Percentiles rank a stretch among this genome's conserved stretches.
These are phyloP conservation scores for Cadophora sp. DNA, from an alignment of 2,329 filamentous ascomycete species.

Conservation along the genomic window DNA sequence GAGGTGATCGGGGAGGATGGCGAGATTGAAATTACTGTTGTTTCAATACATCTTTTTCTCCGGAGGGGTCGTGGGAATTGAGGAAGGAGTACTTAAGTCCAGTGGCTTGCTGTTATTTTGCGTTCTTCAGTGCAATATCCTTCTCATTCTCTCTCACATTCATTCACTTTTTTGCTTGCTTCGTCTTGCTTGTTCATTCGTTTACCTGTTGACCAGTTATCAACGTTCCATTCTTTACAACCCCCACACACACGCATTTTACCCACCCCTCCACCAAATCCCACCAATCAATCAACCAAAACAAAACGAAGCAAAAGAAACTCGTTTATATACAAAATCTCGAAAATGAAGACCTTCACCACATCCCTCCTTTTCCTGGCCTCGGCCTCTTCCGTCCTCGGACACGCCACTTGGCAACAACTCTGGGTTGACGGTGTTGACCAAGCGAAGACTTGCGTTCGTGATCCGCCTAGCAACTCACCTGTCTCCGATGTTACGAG, in stretches of 20 bases:
- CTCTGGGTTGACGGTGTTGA: slow-evolving; percentile 55
- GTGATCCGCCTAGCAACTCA: slow-evolving; percentile 57
- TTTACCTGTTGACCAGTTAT: slow-evolving; percentile 9
- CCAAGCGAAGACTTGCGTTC: slow-evolving; percentile 54
- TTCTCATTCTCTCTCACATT: slow-evolving; percentile 7
- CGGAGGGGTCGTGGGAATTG: not conserved
- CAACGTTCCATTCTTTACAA: slow-evolving; percentile 4
- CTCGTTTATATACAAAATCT: not conserved
- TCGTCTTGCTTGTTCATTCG: not conserved
- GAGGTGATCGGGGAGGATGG: too few species aligned
- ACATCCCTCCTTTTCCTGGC: slow-evolving; percentile 31
- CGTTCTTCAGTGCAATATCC: not conserved
- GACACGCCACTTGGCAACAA: slow-evolving; percentile 51
- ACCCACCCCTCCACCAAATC: too few species aligned
- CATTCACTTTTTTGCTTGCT: not conserved
- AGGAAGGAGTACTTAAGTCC: not conserved
- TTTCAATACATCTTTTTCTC: not conserved
- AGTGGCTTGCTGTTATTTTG: too few species aligned
- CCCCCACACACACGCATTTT: not conserved
- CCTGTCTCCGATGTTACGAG: slow-evolving; percentile 57
- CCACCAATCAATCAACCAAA: not conserved
- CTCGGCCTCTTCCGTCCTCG: slow-evolving; percentile 48
- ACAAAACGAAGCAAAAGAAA: not conserved
- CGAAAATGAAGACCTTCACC: slow-evolving; percentile 33
- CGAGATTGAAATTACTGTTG: not conserved